Conservation (phyloP, 1,139 yeast genomes). For the Saccharomycopsis hybrid region DNA sequence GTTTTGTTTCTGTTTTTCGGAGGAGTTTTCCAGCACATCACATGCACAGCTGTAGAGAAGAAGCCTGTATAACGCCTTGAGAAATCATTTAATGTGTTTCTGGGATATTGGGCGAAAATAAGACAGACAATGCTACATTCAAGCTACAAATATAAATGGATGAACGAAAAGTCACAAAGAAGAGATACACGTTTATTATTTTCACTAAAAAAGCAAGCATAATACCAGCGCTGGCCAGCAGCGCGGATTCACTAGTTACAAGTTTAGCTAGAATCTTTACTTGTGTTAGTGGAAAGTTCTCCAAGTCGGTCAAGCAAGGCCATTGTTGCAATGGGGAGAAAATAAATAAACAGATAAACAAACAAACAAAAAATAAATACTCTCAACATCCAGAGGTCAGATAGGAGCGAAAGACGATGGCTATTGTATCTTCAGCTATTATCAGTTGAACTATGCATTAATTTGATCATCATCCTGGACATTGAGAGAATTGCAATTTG, state of each 20-base stretch:
- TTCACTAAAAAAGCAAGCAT: too few relatives aligned
- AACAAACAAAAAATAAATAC: not conserved
- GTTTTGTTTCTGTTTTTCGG: too few relatives aligned
- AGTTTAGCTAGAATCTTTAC: not conserved
- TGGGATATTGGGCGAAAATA: too few relatives aligned
- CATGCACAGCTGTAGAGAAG: too few relatives aligned
- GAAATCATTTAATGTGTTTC: too few relatives aligned
- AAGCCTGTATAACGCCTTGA: too few relatives aligned
- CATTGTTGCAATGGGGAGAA: not conserved
- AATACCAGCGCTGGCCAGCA: not conserved
- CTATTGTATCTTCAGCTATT: slow-evolving; percentile 15
- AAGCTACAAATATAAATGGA: too few relatives aligned
- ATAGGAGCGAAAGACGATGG: slow-evolving; percentile 22
- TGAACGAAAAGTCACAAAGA: too few relatives aligned
- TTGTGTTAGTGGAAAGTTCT: not conserved
- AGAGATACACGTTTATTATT: too few relatives aligned
- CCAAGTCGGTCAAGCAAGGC: not conserved
- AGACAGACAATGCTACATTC: too few relatives aligned
- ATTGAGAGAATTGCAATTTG: not conserved
- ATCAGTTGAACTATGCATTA: slow-evolving; percentile 22
- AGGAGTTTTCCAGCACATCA: too few relatives aligned
- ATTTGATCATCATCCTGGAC: slow-evolving; percentile 17
- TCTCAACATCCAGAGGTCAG: slow-evolving; percentile 12
- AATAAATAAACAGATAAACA: not conserved
- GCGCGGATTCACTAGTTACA: not conserved